Evolutionary conservation across 371 early-diverging fungal genomes (phyloP).

Genomic region (Globomyces sp.): DNA sequence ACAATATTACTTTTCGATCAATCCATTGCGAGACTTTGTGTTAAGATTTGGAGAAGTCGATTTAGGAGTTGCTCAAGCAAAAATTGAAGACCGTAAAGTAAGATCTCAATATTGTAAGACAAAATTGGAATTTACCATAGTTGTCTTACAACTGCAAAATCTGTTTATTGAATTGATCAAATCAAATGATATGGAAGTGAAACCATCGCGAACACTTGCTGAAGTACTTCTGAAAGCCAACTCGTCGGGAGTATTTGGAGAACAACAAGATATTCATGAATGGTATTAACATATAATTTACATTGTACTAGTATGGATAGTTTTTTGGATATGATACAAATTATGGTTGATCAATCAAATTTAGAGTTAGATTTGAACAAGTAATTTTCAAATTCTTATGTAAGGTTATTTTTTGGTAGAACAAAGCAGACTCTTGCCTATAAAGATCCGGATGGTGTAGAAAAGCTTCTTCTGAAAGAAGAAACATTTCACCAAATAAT

Average conservation of each 20-base stretch:
- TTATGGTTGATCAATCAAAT: background rate
- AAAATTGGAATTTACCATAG: background rate
- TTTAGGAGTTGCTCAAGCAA: background rate
- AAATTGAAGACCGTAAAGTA: background rate
- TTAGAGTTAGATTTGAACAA: background rate
- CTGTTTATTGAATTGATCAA: slow-evolving; percentile 11
- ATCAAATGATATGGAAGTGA: background rate
- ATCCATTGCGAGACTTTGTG: slow-evolving; percentile 16
- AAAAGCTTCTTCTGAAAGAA: slow-evolving; percentile 2
- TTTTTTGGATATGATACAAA: slow-evolving; percentile 10
- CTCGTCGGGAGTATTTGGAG: background rate
- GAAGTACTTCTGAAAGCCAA: slow-evolving; percentile 1
- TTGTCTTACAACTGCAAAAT: slow-evolving; percentile 3
- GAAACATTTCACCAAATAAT: slow-evolving; percentile 14
- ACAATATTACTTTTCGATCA: slow-evolving; percentile 37
- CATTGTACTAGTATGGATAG: background rate
- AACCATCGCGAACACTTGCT: slow-evolving; percentile 7
- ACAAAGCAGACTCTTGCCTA: slow-evolving; percentile 11
- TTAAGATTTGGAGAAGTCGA: slow-evolving; percentile 7
- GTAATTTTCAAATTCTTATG: too few relatives aligned
- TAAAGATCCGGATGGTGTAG: background rate
- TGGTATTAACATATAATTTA: background rate
- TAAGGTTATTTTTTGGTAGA: background rate
- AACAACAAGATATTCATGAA: slow-evolving; percentile 16
- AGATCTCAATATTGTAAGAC: background rate